Conservation (phyloP, 495 filamentous ascomycete species). For the Pseudevernia furfuracea region DNA sequence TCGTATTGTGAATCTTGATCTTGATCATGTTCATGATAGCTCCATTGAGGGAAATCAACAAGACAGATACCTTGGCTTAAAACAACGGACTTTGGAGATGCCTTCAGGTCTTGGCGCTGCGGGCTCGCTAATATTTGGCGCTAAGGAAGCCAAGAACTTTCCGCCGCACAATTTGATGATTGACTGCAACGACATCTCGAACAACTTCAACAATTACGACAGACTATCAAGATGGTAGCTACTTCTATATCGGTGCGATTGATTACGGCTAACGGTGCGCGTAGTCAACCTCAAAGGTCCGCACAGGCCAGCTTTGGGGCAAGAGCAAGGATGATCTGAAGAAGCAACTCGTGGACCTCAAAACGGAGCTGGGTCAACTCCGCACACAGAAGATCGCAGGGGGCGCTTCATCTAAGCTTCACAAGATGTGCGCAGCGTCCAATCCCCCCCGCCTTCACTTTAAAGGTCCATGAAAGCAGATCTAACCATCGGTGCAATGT, state of each 20-base stretch:
- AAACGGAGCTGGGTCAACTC: constrained; percentile 86
- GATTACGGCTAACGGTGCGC: constrained; percentile 25
- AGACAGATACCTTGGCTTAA: not conserved
- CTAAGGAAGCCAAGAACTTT: constrained; percentile 17
- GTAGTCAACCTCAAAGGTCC: constrained; percentile 86
- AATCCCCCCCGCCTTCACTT: not conserved
- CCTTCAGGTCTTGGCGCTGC: constrained; percentile 15
- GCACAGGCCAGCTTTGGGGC: constrained; percentile 89
- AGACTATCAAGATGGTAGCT: constrained; percentile 25
- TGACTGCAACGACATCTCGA: constrained; percentile 12
- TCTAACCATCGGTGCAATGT: constrained; percentile 18
- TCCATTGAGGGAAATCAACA: not conserved
- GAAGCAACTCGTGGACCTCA: constrained; percentile 88
- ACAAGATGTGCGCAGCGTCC: constrained; percentile 66
- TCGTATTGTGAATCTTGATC: not conserved
- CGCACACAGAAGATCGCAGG: constrained; percentile 96
- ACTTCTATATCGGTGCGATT: not conserved
- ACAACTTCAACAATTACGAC: constrained; percentile 7
- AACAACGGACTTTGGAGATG: not conserved
- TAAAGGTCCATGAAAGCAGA: not conserved
- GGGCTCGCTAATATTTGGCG: constrained; percentile 21
- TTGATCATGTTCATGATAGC: not conserved
- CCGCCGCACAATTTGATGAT: constrained; percentile 17
- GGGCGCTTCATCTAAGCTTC: constrained; percentile 85
- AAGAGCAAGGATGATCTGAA: constrained; percentile 97